Base-by-base conservation (phyloP, 768 basidiomycete species). In the Pisolithus albus region DNA sequence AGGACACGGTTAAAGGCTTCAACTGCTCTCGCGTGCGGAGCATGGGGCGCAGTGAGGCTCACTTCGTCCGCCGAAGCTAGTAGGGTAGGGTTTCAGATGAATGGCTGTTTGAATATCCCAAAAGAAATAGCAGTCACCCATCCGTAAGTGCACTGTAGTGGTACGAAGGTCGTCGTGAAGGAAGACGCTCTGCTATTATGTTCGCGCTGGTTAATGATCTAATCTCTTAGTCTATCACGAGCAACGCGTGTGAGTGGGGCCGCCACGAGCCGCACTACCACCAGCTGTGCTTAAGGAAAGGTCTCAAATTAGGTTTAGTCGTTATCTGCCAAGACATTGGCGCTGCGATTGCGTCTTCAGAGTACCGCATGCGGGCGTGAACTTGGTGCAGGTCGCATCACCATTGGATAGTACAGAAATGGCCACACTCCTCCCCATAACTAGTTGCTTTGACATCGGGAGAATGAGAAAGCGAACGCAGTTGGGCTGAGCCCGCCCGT, bases 1-100 rank as follows among this genome's bases (percentile, higher is more conserved):
- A 79, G 66, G 53, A 85, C 71, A 47, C 65, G 51, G 38, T 76
- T 72, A 72, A 88, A 89, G 0, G 86, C 88, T 38, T 81, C 77
- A 55, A 86, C 65, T 8, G 84, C 79, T 56, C 80, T 84, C 39
- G 62, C 63, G 40, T 70, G 69, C n/a, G 88, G 88, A 5, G 66
- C 3, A 63, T 90, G 86, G 0, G 81, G 71, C 0, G 65, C 75
- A 60, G 81, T 85, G 53, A 88, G 69, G 40, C 64, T 63, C 21
- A 88, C 68, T 52, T 74, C 65, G 56, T 88, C 86, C 37, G 59
- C 63, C 30, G 81, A 75, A 26, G 85, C 85, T 87, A 39, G 57
- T 24, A 13, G 10, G n/a, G 36, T 49, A 47, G 13, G 13, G n/a
- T 34, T 37, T 45, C 39, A 54, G 61, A 50, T 61, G 53, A 54